Evolutionary conservation across 208 protist species (phyloP).

Genomic region (Leptomonas seymouri): DNA sequence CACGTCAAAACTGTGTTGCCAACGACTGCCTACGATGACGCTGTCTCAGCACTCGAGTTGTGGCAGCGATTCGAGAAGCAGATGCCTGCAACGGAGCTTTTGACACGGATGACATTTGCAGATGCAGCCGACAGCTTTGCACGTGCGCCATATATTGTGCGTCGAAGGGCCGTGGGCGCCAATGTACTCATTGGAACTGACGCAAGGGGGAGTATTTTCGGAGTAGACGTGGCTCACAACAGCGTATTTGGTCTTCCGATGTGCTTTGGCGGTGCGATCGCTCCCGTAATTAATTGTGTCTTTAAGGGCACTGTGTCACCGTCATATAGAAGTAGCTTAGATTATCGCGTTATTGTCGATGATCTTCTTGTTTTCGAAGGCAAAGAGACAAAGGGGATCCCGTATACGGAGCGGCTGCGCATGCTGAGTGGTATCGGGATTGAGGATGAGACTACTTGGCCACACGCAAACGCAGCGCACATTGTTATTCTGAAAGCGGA

Average conservation of each 20-base stretch:
- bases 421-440: conserved; percentile 61
- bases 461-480: conserved; percentile 51
- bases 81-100: conserved; percentile 32
- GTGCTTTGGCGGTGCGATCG: conserved; percentile 44
- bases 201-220: conserved; percentile 61
- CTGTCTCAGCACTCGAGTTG: conserved; percentile 37
- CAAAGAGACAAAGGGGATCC: conserved; percentile 45
- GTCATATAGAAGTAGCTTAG: conserved; percentile 49
- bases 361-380: conserved; percentile 77
- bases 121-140: conserved; percentile 68
- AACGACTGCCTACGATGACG: conserved; percentile 26
- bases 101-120: conserved; percentile 67
- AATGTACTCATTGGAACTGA: conserved; percentile 60
- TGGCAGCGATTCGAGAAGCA: conserved; percentile 32
- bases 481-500: conserved; percentile 63
- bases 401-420: conserved; percentile 66
- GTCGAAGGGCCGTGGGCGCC: conserved; percentile 46
- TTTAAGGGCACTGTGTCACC: conserved; percentile 70
- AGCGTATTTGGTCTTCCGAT: conserved; percentile 70
- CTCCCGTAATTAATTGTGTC: conserved; percentile 43
- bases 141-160: conserved; percentile 48
- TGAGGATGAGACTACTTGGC: conserved; percentile 69
- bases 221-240: conserved; percentile 46
- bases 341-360: conserved; percentile 78
- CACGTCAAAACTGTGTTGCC: conserved; percentile 40